Base-by-base conservation (phyloP, 2,329 filamentous ascomycete species). In the Madurella mycetomatis region DNA sequence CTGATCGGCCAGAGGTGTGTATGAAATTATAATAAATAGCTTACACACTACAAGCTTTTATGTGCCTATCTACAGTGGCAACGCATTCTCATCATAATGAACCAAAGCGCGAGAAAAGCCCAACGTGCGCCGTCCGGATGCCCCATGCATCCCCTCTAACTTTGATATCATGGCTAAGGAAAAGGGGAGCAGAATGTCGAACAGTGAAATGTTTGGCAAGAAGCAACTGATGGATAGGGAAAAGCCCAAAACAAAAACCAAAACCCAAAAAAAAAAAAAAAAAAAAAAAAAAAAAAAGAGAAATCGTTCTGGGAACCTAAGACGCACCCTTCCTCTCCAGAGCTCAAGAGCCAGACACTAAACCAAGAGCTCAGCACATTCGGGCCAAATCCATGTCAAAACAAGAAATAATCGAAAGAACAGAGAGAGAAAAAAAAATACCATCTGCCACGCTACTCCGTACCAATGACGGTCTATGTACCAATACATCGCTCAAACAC, bases 61-160 rank as follows among this genome's bases (percentile, higher is more conserved):
- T 53, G 53, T 18, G 37, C 39, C 44, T 59, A 59, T 59, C 46
- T 59, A 56, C 48, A 51, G 37, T n/a, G 13, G 32, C 32, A 37
- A 39, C 34, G 25, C 25, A 17, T 51, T 41, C 46, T 50, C 41
- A n/a, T 49, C 44, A 50, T 55, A 5, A 43, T 46, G 25, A 39
- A 34, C 54, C 37, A 51, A 59, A 12, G 18, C 51, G 49, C 31
- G 37, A 45, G 45, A 49, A 56, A 30, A 43, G 45, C 43, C 47
- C 46, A 50, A 57, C 15, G 44, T 52, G 51, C 55, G 51, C 48
- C 58, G 39, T 39, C 51, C 51, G 46, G 46, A 56, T 58, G 50
- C 47, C 42, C 41, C 18, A 15, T 50, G 18, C 39, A 46, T 47
- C 41, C 40, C 25, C 47, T 48, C 51, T 48, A 58, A 48, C 37